Conservation (phyloP, 1,139 yeast genomes). For the Hansenula sp. region DNA sequence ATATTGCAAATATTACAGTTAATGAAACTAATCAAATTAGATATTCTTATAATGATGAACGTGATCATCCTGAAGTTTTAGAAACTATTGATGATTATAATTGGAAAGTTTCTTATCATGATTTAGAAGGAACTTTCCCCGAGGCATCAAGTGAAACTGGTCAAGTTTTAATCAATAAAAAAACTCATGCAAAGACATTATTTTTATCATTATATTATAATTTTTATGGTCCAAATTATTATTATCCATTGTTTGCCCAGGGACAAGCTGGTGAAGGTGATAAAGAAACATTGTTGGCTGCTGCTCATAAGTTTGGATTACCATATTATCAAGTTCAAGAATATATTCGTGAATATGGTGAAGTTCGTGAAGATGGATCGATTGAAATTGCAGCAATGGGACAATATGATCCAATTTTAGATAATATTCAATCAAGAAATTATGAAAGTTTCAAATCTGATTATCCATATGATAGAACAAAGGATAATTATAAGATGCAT, state of each 20-base stretch:
- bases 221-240: constrained; percentile 71
- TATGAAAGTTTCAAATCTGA: constrained; percentile 12
- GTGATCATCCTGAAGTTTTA: constrained; percentile 20
- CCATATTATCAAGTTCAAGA: constrained; percentile 63
- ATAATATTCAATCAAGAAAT: constrained; percentile 22
- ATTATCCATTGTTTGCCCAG: constrained; percentile 76
- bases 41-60: constrained; percentile 3
- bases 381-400: constrained; percentile 24
- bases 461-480: constrained; percentile 11
- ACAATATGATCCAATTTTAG: constrained; percentile 23
- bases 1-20: constrained; percentile 50
- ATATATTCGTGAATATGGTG: constrained; percentile 21
- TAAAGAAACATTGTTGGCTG: constrained; percentile 82
- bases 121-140: constrained; percentile 67
- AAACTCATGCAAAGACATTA: constrained; percentile 59
- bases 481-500: constrained; percentile 19
- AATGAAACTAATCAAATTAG: constrained; percentile 31
- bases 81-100: constrained; percentile 21
- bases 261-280: constrained; percentile 90
- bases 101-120: constrained; percentile 54
- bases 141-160: constrained; percentile 84
- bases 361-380: constrained; percentile 11
- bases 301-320: constrained; percentile 59
- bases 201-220: constrained; percentile 74
- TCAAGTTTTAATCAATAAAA: constrained; percentile 66